Base-by-base conservation (phyloP, 495 filamentous ascomycete genomes). In the Podospora sp. region DNA sequence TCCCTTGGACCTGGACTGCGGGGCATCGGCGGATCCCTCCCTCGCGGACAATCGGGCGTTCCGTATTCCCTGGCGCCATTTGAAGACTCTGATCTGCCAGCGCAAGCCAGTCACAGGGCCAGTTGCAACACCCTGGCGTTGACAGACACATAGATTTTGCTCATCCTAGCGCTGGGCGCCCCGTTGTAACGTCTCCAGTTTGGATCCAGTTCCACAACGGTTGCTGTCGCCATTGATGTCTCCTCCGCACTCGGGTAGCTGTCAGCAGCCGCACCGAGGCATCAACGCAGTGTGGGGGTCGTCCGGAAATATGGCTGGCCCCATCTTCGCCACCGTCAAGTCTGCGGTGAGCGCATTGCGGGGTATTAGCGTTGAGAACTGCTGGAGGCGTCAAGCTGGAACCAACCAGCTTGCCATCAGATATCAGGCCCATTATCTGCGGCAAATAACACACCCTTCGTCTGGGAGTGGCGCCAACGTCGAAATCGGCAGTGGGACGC, bases 21-120 rank as follows among this genome's bases (percentile, higher is more conserved):
- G 56, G 56, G 56, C 26, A 59, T 59, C 56, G 56, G 56, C 56
- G 56, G 56, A 59, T 59, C 56, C 56, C 56, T 59, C 22, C 56
- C 33, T 22, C 1, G 12, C 5, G 22, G 21, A 2, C 56, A 33
- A 6, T 29, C 56, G 56, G 24, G 40, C 16, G 40, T 46, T 12
- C 40, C 40, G 40, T 14, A 18, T 18, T 12, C 40, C 16, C 40
- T 46, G 5, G 40, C 5, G 40, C 40, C 40, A 46, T 46, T 46
- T 46, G 40, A 6, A 46, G 40, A 46, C 40, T 12, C 40, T 12
- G 16, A 46, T 11, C 40, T 46, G 40, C 5, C 40, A 46, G 40
- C 40, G 40, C 40, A 46, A 46, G 29, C 29, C 29, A 33, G 3
- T 46, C 40, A 46, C 40, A 33, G 40, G 11, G 40, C 16, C 40